phyloP scores from a whole-genome alignment of 2,329 filamentous ascomycete species.

The Lasiodiplodia sp. region DNA sequence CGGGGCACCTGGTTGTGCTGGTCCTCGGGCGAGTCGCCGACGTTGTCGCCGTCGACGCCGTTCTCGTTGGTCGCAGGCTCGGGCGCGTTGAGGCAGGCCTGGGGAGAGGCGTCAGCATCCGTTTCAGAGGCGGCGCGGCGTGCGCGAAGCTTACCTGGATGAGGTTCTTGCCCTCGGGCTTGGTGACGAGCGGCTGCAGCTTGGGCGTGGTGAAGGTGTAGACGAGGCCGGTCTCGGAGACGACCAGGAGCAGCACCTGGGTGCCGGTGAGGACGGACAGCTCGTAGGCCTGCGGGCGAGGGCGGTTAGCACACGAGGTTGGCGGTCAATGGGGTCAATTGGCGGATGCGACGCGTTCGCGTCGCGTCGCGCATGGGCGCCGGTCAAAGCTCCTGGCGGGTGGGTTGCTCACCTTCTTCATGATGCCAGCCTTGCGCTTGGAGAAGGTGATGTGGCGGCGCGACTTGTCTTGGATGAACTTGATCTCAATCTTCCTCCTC shows the following conservation, averaged over 20 bases:
- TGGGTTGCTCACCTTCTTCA: constrained; percentile 88
- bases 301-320: constrained; percentile 37
- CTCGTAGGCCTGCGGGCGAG: constrained; percentile 81
- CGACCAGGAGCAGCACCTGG: constrained; percentile 93
- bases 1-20: constrained; percentile 79
- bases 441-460: constrained; percentile 99
- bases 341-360: constrained; percentile 42
- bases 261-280: constrained; percentile 96
- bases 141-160: constrained; percentile 77
- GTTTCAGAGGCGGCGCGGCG: constrained; percentile 12
- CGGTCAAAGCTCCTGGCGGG: constrained; percentile 31
- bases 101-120: constrained; percentile 33
- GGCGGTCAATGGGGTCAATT: constrained; percentile 21
- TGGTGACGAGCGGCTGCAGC: constrained; percentile 96
- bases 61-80: constrained; percentile 80
- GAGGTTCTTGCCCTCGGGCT: constrained; percentile 98
- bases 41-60: constrained; percentile 58
- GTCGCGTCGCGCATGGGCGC: constrained; percentile 36
- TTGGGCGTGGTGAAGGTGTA: constrained; percentile 99
- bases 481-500: constrained; percentile 99
- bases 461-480: constrained; percentile 99
- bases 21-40: constrained; percentile 90
- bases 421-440: constrained; percentile 99
- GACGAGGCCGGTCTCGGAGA: constrained; percentile 95
- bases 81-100: constrained; percentile 97